Percentiles rank a stretch among this genome's conserved stretches.
Evolutionary conservation across 2,329 filamentous ascomycete species (phyloP).

Genomic region (Uncinocarpus reesii): DNA sequence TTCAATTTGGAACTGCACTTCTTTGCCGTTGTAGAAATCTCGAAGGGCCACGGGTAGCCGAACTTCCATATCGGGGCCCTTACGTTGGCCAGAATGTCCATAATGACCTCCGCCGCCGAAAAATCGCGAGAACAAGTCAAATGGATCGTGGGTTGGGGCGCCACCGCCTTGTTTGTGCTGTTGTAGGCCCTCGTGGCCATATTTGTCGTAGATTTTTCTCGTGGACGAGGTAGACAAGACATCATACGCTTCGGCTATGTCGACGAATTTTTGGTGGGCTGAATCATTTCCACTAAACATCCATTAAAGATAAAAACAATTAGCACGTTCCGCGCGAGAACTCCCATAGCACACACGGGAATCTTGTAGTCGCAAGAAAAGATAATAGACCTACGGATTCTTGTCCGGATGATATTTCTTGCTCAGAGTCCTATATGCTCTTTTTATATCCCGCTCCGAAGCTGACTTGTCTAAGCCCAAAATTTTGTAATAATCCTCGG

Average conservation of each 20-base stretch:
- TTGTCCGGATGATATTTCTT: constrained; percentile 98
- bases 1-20: constrained; percentile 79
- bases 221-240: constrained; percentile 68
- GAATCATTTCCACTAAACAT: constrained; percentile 57
- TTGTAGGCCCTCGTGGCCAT: constrained; percentile 83
- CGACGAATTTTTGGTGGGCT: constrained; percentile 83
- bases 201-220: constrained; percentile 84
- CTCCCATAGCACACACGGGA: no score
- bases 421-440: constrained; percentile 79
- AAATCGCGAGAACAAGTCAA: constrained; percentile 93
- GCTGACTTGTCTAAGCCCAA: constrained; percentile 71
- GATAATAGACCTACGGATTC: constrained; percentile 61
- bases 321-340: neutral
- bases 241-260: constrained; percentile 92
- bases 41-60: constrained; percentile 66
- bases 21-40: constrained; percentile 85
- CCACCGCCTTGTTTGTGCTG: constrained; percentile 63
- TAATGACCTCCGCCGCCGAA: constrained; percentile 88
- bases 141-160: constrained; percentile 61
- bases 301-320: neutral
- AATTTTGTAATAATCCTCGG: constrained; percentile 51
- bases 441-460: constrained; percentile 80
- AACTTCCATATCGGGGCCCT: constrained; percentile 82
- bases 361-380: neutral
- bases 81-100: constrained; percentile 62